Evolutionary conservation across 2,329 filamentous ascomycete genomes (phyloP), one percentile per base, ranked within the genome.

Genomic region (Neurospora crassa): DNA sequence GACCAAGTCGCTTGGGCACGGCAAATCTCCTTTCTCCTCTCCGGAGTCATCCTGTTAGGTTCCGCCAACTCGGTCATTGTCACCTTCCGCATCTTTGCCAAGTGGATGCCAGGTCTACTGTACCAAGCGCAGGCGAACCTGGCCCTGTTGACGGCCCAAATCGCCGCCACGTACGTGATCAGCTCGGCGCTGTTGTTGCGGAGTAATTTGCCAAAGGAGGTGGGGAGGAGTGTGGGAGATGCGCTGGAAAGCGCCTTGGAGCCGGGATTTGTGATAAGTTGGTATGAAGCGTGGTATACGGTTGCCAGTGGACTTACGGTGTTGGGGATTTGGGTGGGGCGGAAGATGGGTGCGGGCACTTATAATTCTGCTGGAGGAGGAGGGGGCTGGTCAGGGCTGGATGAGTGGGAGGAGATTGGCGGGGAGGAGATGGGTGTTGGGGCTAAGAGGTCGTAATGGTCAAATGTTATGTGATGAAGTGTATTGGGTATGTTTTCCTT

Each of bases 281-380:
- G 93, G 93, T 97, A 97, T 76, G 93, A 97, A 79, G 90, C 89
- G 8, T 95, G 93, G 90, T 97, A 96, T 79, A 80, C 97, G 71
- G 78, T 89, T 2, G 90, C 91, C 5, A 91, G 90, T 73, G 82
- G 84, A 0, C 77, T 86, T 14, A 96, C 93, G 1, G 89, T 86
- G 1, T 77, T 87, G n/a, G 92, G 92, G 0, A 89, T 96, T 29
- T 92, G 91, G 85, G 78, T 94, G 4, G 91, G 91, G 0, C 85
- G 88, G 73, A 90, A 88, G 78, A 82, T 93, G 2, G 81, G 82
- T 37, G 81, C 74, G 76, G 53, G 53, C 2, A 63, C 53, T 24
- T 63, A 63, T 34, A 34, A 5, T 34, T 63, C 53, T 10, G 14
- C 53, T 4, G 81, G 74, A 67, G 79, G 81, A 78, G 76, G 82